Evolutionary conservation across 108 stramenopile species (phyloP).

Genomic region (Stephanodiscus minutulus): DNA sequence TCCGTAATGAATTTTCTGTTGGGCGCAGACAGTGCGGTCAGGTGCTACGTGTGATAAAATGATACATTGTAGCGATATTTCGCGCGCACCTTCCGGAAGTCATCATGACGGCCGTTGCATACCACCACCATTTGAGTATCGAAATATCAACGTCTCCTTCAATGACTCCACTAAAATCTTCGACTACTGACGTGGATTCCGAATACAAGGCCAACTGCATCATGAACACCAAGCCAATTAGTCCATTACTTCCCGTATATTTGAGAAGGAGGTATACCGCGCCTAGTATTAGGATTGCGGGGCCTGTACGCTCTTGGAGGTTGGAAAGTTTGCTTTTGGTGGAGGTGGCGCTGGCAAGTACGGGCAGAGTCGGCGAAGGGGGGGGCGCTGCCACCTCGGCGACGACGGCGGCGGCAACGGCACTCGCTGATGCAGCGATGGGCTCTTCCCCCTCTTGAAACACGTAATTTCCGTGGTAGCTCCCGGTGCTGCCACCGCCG

Average conservation of each 20-base stretch:
- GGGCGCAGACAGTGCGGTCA: not conserved
- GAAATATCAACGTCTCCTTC: conserved; percentile 25
- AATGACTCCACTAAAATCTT: conserved; percentile 21
- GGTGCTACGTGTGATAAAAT: not conserved
- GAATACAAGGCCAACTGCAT: conserved; percentile 64
- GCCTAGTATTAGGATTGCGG: conserved; percentile 64
- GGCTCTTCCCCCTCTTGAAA: conserved; percentile 26
- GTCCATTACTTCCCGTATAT: conserved; percentile 48
- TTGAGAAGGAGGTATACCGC: conserved; percentile 35
- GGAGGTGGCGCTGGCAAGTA: conserved; percentile 23
- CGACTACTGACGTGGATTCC: conserved; percentile 52
- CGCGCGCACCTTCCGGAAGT: conserved; percentile 31
- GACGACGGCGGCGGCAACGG: not conserved
- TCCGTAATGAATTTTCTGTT: conserved; percentile 33
- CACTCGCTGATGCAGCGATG: conserved; percentile 10
- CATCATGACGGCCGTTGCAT: conserved; percentile 50
- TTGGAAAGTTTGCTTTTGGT: conserved; percentile 43
- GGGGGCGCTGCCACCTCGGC: not conserved
- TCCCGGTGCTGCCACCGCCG: conserved; percentile 12
- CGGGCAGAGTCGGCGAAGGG: conserved; percentile 6
- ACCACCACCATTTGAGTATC: conserved; percentile 75
- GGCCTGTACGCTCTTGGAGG: conserved; percentile 52
- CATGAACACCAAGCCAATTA: conserved; percentile 52
- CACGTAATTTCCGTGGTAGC: conserved; percentile 44
- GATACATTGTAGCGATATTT: not conserved